These are phyloP conservation scores for Chalaropsis ovoidea DNA, from an alignment of 2,329 filamentous ascomycete species.

Conservation along the genomic window DNA sequence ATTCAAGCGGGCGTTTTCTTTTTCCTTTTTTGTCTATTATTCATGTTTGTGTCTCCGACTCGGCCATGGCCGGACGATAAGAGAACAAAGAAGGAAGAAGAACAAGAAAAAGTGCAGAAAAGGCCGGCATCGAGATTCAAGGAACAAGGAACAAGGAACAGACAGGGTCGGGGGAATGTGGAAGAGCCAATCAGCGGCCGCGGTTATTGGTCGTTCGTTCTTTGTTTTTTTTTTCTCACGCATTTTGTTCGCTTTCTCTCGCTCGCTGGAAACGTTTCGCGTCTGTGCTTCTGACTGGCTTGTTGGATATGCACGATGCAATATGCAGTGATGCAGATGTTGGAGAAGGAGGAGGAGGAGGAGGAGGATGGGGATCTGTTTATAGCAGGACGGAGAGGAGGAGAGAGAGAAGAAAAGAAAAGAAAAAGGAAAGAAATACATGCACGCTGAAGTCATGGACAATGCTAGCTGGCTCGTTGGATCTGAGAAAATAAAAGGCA, in stretches of 20 bases:
- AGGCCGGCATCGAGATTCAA: too few species aligned
- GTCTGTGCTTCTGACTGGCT: background rate
- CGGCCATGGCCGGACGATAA: background rate
- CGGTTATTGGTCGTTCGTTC: background rate
- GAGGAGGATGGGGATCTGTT: background rate
- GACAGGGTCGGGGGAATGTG: background rate
- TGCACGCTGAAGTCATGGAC: background rate
- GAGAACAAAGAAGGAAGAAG: background rate
- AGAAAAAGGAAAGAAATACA: background rate
- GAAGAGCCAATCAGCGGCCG: conserved; percentile 1
- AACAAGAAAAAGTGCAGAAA: background rate
- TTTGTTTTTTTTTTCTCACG: background rate
- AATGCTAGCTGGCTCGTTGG: background rate
- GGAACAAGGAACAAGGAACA: too few species aligned
- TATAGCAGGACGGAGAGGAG: background rate
- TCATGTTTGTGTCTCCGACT: background rate
- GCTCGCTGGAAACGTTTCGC: background rate
- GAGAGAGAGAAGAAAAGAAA: background rate
- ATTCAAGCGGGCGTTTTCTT: too few species aligned
- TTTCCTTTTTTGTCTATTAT: background rate
- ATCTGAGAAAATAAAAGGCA: background rate
- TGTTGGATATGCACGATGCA: conserved; percentile 1
- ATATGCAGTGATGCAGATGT: background rate
- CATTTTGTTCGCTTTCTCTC: background rate
- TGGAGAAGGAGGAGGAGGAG: background rate